Percentiles rank a stretch among this genome's conserved stretches.
phyloP scores from a whole-genome alignment of 2,329 filamentous ascomycete species.

The Botrytis pseudocinerea region DNA sequence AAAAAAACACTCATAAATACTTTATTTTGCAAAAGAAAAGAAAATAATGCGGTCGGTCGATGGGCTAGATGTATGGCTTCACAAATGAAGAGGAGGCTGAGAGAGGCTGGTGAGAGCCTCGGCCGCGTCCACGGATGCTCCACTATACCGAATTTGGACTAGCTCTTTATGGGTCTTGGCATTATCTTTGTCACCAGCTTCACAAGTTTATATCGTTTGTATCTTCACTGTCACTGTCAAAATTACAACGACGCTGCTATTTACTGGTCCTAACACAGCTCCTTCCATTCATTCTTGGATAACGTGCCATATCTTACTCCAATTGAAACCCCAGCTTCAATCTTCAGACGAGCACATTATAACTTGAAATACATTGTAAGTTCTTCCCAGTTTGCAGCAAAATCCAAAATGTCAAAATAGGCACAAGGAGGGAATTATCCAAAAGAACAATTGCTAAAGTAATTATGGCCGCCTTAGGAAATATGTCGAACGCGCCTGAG shows the following conservation, averaged over 20 bases:
- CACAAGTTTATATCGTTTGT: background rate
- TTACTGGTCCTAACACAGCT: background rate
- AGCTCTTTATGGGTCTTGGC: background rate
- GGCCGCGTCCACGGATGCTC: background rate
- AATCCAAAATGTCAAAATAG: background rate
- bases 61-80: background rate
- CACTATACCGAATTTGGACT: background rate
- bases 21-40: constrained; percentile 6
- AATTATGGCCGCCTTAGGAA: constrained; percentile 1
- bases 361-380: background rate
- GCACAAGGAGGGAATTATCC: constrained; percentile 6
- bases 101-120: constrained; percentile 16
- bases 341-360: background rate
- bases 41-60: background rate
- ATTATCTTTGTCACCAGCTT: constrained; percentile 5
- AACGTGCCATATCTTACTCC: background rate
- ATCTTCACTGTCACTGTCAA: background rate
- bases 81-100: constrained; percentile 5
- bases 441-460: constrained; percentile 17
- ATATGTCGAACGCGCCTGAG: constrained; percentile 25
- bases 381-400: background rate
- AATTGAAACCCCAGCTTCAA: background rate
- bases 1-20: background rate
- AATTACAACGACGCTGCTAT: background rate
- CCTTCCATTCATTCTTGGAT: background rate